Base-by-base conservation (phyloP, 2,329 filamentous ascomycete species). In the Metarhizium rileyi region DNA sequence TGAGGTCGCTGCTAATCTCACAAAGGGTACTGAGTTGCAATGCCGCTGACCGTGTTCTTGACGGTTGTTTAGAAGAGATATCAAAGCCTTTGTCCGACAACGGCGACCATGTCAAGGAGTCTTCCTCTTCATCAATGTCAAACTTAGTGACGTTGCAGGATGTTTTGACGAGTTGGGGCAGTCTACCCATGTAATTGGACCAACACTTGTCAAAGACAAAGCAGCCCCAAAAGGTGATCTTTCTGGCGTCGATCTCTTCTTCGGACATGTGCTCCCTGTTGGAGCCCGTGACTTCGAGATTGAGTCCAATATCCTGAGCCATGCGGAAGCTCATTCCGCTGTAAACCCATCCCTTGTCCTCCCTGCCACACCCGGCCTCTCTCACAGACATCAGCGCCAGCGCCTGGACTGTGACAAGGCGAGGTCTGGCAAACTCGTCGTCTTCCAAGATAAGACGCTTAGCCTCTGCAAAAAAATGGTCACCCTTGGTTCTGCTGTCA, bases 131-230 rank as follows among this genome's bases (percentile, higher is more conserved):
- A 57, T 95, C 93, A 10, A 96, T 88, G 52, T 96, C 90, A 56
- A 89, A 87, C 64, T 91, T 95, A 25, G 88, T 85, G 1, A 90
- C 87, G 30, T 85, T 95, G 59, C 89, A 86, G 7, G 87, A 86
- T 27, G 82, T 81, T 40, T 81, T 83, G 0, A 88, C 84, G 10
- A 97, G 72, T 65, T 96, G 91, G 10, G 93, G 91, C 53, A 96
- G 75, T 41, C 93, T 84, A 44, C 93, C 91, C 25, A 97, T 78
- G 59, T 97, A 97, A 64, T 96, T 97, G 46, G 90, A 95, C 90
- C 91, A 97, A 66, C 89, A 95, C 75, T 96, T 97, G 71, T 98
- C 93, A 64, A 97, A 95, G n/a, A 95, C 70, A 66, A 93, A 97
- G 64, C 90, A 96, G 6, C 93, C 93, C 93, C 93, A 97, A 62